Percentiles rank a stretch among this genome's conserved stretches.
These are phyloP conservation scores for Williopsis jadinii DNA, from an alignment of 1,139 yeast genomes.

Conservation along the genomic window DNA sequence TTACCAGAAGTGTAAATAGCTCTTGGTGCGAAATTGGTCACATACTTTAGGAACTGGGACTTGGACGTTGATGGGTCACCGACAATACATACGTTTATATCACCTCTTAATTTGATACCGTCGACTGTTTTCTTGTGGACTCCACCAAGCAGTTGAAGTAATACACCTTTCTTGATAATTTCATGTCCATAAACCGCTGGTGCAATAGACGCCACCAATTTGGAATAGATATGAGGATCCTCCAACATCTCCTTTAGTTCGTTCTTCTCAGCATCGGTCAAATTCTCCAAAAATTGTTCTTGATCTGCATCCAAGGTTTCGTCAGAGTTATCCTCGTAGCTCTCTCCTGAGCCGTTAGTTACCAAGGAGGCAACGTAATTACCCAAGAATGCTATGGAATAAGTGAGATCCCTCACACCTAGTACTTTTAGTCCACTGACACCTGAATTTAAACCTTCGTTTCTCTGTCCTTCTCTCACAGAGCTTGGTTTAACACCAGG, in stretches of 20 bases:
- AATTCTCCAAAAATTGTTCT: slow-evolving; percentile 69
- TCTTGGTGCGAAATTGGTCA: slow-evolving; percentile 85
- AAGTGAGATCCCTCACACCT: slow-evolving; percentile 93
- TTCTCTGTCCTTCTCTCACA: slow-evolving; percentile 56
- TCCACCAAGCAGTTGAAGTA: slow-evolving; percentile 88
- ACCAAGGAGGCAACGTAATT: slow-evolving; percentile 69
- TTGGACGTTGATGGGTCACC: slow-evolving; percentile 99
- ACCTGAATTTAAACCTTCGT: slow-evolving; percentile 76
- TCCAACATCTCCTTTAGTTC: slow-evolving; percentile 90
- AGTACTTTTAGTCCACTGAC: slow-evolving; percentile 74
- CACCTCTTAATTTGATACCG: slow-evolving; percentile 95
- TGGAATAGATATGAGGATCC: slow-evolving; percentile 78
- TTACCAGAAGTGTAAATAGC: slow-evolving; percentile 97
- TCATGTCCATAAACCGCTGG: slow-evolving; percentile 98
- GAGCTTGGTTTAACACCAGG: slow-evolving; percentile 94
- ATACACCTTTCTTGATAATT: slow-evolving; percentile 83
- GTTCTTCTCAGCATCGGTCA: slow-evolving; percentile 76
- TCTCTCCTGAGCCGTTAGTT: slow-evolving; percentile 38
- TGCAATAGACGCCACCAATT: slow-evolving; percentile 83
- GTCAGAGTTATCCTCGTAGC: slow-evolving; percentile 32
- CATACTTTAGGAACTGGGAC: slow-evolving; percentile 92
- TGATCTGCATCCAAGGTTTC: slow-evolving; percentile 56
- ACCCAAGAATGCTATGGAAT: slow-evolving; percentile 85
- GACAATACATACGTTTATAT: slow-evolving; percentile 91
- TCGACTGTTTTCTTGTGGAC: slow-evolving; percentile 93